Evolutionary conservation across 208 protist species (phyloP).

Genomic region (Perkinsela sp.): DNA sequence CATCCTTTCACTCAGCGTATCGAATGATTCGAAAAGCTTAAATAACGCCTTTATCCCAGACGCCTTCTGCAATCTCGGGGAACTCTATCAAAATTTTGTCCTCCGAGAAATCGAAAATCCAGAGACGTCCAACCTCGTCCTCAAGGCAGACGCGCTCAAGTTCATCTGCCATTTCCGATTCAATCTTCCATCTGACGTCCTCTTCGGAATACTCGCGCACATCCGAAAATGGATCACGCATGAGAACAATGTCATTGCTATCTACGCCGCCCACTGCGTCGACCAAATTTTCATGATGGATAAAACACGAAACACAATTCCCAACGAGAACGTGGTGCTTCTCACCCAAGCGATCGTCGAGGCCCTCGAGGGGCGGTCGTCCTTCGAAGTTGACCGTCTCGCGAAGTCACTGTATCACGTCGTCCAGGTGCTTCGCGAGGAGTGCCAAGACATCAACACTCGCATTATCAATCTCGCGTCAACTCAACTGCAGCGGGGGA

Average conservation of each 20-base stretch:
- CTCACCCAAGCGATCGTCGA: neutral
- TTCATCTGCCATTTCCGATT: constrained; percentile 30
- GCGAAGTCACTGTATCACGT: neutral
- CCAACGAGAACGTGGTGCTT: neutral
- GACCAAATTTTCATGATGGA: neutral
- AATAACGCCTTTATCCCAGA: neutral
- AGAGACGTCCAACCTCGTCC: constrained; percentile 7
- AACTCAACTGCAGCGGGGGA: neutral
- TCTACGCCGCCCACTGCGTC: neutral
- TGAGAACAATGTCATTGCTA: neutral
- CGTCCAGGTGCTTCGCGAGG: neutral
- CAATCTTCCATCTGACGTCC: neutral
- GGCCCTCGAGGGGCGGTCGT: neutral
- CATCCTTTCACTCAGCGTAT: neutral
- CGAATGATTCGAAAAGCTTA: neutral
- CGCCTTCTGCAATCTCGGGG: neutral
- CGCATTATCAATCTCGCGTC: neutral
- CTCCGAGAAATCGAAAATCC: neutral
- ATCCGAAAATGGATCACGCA: neutral
- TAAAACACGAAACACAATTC: neutral
- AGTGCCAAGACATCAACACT: neutral
- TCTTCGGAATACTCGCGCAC: neutral
- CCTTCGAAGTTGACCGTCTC: neutral
- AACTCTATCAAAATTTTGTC: neutral
- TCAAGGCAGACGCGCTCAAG: constrained; percentile 38